Conservation (phyloP, 371 early-diverging fungal species). For the Mucor irregularis region DNA sequence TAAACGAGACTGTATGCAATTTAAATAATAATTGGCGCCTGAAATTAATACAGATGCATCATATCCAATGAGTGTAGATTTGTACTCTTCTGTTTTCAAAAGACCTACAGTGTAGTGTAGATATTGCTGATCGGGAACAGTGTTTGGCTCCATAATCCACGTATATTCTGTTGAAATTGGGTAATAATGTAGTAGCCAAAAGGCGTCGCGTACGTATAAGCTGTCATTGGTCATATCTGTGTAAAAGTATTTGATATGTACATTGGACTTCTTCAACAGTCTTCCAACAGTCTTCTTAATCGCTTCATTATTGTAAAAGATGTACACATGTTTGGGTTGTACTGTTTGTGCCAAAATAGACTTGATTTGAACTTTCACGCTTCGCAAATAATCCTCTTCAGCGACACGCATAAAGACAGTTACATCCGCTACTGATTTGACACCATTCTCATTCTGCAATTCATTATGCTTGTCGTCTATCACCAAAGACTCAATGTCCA, state of each 20-base stretch:
- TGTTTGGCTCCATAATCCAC: constrained; percentile 40
- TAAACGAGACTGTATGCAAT: not conserved
- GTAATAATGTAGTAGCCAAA: constrained; percentile 1
- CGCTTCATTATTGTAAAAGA: not conserved
- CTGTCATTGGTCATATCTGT: not conserved
- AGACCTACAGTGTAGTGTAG: constrained; percentile 35
- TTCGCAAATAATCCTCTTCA: not conserved
- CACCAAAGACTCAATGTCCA: not conserved
- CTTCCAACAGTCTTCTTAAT: not conserved
- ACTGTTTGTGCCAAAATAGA: constrained; percentile 36
- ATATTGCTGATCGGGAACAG: constrained; percentile 28
- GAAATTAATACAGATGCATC: constrained; percentile 34
- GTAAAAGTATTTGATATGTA: not conserved
- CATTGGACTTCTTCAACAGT: too few species aligned
- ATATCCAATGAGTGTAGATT: constrained; percentile 35
- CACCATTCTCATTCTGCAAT: not conserved
- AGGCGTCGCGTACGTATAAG: not conserved
- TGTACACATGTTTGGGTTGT: constrained; percentile 33
- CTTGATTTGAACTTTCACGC: constrained; percentile 30
- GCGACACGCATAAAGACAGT: not conserved
- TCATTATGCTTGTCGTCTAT: not conserved
- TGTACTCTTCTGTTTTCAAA: constrained; percentile 44
- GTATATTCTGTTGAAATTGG: constrained; percentile 27
- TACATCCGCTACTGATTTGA: not conserved
- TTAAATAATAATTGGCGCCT: not conserved